Conservation (phyloP, 2,329 filamentous ascomycete species). For the Hypoxylon sp. region DNA sequence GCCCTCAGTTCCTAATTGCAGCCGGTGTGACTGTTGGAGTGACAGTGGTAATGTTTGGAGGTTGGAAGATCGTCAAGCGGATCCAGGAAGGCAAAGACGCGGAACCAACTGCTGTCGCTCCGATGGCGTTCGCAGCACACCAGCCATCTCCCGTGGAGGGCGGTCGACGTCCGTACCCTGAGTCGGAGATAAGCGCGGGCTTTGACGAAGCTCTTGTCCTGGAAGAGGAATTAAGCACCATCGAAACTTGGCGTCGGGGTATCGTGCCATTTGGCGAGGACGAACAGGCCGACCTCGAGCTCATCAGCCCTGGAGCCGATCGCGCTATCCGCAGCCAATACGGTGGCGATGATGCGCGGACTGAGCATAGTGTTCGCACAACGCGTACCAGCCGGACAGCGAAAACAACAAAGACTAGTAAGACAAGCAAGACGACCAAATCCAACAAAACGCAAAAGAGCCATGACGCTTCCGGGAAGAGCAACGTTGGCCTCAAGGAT, state of each 20-base stretch:
- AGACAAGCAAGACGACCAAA: conserved; percentile 52
- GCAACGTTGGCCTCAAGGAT: conserved; percentile 50
- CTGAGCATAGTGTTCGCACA: conserved; percentile 51
- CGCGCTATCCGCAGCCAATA: conserved; percentile 61
- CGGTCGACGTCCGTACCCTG: conserved; percentile 45
- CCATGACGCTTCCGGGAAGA: conserved; percentile 46
- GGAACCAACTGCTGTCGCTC: conserved; percentile 37
- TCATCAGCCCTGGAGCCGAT: conserved; percentile 71
- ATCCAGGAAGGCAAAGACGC: conserved; percentile 66
- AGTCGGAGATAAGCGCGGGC: conserved; percentile 51
- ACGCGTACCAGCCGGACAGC: conserved; percentile 50
- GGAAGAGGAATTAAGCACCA: conserved; percentile 71
- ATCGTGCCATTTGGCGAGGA: conserved; percentile 65
- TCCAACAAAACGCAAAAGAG: conserved; percentile 50
- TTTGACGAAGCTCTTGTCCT: conserved; percentile 71
- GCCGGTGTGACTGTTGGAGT: conserved; percentile 90
- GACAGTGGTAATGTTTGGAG: conserved; percentile 95
- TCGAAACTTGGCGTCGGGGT: conserved; percentile 72
- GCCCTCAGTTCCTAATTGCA: conserved; percentile 94
- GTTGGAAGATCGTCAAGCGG: conserved; percentile 96
- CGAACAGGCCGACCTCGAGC: conserved; percentile 67
- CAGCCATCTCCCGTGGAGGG: conserved; percentile 12
- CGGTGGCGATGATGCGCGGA: conserved; percentile 58
- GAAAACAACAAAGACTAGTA: conserved; percentile 53
- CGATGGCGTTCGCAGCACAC: conserved; percentile 54